A percentile compares a stretch with the other conserved stretches of the same genome.
Evolutionary conservation across 441 rosid genomes (phyloP).

Genomic region (Pelargonium australe): DNA sequence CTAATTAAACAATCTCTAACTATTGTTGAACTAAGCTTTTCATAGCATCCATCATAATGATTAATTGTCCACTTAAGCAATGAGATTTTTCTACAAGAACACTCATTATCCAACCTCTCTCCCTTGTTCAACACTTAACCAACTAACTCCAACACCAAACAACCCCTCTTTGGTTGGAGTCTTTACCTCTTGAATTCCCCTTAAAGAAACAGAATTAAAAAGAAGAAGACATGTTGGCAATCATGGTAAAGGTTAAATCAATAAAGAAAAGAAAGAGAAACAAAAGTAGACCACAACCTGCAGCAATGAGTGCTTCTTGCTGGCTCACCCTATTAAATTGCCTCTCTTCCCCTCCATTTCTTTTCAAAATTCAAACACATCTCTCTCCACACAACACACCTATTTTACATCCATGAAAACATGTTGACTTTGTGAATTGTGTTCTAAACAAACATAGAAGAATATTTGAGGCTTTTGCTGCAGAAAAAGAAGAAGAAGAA

Average conservation of each 20-base stretch:
- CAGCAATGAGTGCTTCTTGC: constrained; percentile 14
- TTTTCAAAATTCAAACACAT: constrained; percentile 24
- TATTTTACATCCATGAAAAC: background rate
- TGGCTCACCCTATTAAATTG: constrained; percentile 15
- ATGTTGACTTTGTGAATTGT: no score
- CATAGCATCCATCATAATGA: background rate
- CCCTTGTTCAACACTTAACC: constrained; percentile 48
- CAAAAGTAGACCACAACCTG: constrained; percentile 15
- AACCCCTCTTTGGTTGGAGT: constrained; percentile 6
- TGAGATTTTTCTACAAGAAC: background rate
- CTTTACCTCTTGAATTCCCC: constrained; percentile 33
- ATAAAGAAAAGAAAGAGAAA: background rate
- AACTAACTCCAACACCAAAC: constrained; percentile 43
- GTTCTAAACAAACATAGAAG: no score
- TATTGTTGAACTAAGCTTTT: no score
- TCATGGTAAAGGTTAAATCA: constrained; percentile 25
- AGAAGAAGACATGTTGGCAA: constrained; percentile 31
- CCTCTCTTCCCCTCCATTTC: constrained; percentile 23
- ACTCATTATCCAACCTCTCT: constrained; percentile 11
- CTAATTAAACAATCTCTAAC: no score
- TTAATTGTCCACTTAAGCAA: background rate
- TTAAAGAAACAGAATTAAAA: constrained; percentile 41
- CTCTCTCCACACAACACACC: background rate
- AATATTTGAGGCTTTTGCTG: background rate
- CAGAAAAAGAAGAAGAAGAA: background rate